Evolutionary conservation across 352 stramenopile species (phyloP), one percentile per base, ranked within the genome.

Genomic region (Globisporangium parvum): DNA sequence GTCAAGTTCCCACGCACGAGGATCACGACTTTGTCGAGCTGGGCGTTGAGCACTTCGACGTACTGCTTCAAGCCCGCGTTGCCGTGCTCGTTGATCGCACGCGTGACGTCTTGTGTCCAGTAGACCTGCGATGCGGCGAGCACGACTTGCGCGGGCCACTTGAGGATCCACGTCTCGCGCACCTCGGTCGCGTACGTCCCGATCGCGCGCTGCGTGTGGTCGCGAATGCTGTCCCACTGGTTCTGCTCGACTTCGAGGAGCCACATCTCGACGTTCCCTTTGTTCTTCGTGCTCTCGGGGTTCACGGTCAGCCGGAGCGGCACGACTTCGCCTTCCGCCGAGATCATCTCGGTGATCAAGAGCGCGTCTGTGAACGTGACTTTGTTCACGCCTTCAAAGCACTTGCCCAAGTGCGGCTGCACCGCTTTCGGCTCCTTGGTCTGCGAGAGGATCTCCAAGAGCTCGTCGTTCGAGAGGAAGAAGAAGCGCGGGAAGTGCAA

Each of bases 261-360:
- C 93, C 93, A 98, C 69, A 96, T 88, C 60, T 98, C 93, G 24
- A 98, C 93, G 53, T 97, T 98, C 0, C 93, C 91, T 59, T 98
- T 98, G 69, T 98, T 98, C 33, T 85, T 88, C 2, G 70, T 65
- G 52, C 79, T 96, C 61, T 98, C 91, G 0, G 93, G 92, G 50
- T 97, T 90, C 31, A 98, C 89, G 3, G 69, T 60, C 6, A 81
- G 69, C 17, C 82, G 73, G 15, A 98, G 60, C 8, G 83, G 77
- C 12, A 98, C 89, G 17, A 84, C 63, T 67, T 98, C 94, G 18
- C 91, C 91, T 59, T 98, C 91, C 14, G 84, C 86, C 15, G 86
- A 97, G 42, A 95, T 95, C 83, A 98, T 98, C 54, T 97, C 72
- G 0, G 89, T 97, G 59, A 98, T 98, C 37, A 94, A 57, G 11